phyloP scores from a whole-genome alignment of 345 rosid species.

The Syzygium jambos region DNA sequence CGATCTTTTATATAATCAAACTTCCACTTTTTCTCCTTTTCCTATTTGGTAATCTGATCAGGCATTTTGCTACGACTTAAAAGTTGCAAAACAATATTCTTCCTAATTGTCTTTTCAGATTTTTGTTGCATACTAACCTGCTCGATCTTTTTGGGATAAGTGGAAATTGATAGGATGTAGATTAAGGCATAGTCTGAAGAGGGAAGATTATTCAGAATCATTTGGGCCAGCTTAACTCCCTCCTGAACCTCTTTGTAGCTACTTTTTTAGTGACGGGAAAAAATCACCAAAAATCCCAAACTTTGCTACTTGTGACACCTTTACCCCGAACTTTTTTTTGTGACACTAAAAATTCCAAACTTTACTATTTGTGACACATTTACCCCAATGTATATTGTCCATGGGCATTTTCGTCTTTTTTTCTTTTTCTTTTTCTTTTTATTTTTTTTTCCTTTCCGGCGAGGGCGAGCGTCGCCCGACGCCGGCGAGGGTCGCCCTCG shows the following conservation, averaged over 20 bases:
- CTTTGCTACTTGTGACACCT: no score
- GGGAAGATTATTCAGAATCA: neutral
- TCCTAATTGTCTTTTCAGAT: neutral
- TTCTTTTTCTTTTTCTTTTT: no score
- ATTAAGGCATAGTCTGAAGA: neutral
- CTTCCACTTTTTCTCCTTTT: neutral
- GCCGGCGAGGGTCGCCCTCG: no score
- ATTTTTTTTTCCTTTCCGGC: no score
- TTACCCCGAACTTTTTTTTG: no score
- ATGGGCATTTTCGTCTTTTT: no score
- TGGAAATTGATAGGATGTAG: neutral
- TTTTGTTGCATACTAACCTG: neutral
- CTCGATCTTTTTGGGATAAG: neutral
- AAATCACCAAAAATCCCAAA: no score
- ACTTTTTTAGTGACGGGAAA: neutral
- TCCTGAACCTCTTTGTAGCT: neutral
- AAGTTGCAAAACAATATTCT: neutral
- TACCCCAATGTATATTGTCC: no score
- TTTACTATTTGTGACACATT: no score
- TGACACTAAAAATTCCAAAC: no score
- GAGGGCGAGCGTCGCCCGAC: no score
- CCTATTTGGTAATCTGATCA: neutral
- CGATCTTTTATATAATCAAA: neutral
- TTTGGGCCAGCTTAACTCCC: neutral
- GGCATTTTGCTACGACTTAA: neutral